These are phyloP conservation scores for Acacia pycnantha DNA, from an alignment of 331 rosid genomes.

Conservation along the genomic window DNA sequence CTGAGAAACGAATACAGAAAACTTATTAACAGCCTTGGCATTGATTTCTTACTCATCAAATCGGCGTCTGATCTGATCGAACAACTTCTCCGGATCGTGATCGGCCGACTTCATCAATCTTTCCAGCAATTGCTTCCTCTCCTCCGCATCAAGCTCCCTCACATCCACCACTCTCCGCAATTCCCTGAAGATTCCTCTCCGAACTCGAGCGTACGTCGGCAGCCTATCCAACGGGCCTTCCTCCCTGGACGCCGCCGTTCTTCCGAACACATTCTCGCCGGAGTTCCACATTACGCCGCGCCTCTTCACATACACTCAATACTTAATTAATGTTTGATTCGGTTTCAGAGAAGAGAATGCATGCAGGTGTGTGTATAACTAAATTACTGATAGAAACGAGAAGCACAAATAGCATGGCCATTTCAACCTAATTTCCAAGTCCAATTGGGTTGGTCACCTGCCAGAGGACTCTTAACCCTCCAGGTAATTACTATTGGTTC, in stretches of 20 bases:
- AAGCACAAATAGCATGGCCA: background rate
- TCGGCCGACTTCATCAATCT: slow-evolving; percentile 56
- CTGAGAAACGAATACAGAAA: background rate
- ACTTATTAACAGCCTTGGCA: background rate
- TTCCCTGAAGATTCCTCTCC: slow-evolving; percentile 77
- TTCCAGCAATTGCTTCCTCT: slow-evolving; percentile 64
- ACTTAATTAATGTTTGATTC: background rate
- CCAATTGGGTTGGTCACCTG: background rate
- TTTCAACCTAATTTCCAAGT: background rate
- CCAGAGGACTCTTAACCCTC: background rate
- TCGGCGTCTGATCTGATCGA: slow-evolving; percentile 62
- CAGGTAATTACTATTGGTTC: background rate
- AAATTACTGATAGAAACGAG: background rate
- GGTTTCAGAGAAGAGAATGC: background rate
- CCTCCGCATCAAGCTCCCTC: slow-evolving; percentile 52
- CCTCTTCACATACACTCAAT: background rate
- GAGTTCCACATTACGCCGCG: slow-evolving; percentile 80
- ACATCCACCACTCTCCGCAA: slow-evolving; percentile 66
- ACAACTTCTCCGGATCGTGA: slow-evolving; percentile 67
- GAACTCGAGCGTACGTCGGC: slow-evolving; percentile 70
- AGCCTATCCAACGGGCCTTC: slow-evolving; percentile 90
- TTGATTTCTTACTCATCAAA: slow-evolving; percentile 62
- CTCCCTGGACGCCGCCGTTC: slow-evolving; percentile 57
- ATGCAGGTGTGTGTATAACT: background rate
- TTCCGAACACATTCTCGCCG: slow-evolving; percentile 63